A percentile compares a stretch with the other conserved stretches of the same genome.
phyloP scores from a whole-genome alignment of 768 basidiomycete genomes.

The Rhizopogon rudus region DNA sequence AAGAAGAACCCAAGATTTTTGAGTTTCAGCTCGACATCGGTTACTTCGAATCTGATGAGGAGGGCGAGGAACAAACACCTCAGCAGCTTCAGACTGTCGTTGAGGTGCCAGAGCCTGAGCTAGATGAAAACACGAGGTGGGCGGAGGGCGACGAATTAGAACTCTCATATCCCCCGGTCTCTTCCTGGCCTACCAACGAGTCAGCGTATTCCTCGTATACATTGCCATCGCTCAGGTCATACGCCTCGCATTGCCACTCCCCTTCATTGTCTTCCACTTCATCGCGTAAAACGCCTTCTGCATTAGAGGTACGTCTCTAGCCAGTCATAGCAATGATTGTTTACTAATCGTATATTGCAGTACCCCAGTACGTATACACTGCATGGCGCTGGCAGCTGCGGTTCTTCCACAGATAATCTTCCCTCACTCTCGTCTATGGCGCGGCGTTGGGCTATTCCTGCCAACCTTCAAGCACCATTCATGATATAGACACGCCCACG shows the following conservation, averaged over 20 bases:
- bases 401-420: conserved; percentile 27
- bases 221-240: conserved; percentile 24
- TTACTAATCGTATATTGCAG: conserved; percentile 5
- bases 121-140: conserved; percentile 19
- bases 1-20: conserved; percentile 54
- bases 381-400: conserved; percentile 20
- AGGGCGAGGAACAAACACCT: conserved; percentile 11
- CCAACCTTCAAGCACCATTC: conserved; percentile 27
- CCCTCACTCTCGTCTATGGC: conserved; percentile 30
- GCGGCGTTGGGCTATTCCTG: conserved; percentile 33
- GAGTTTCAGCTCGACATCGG: conserved; percentile 57
- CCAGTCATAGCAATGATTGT: background rate
- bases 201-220: conserved; percentile 19
- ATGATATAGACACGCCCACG: conserved; percentile 24
- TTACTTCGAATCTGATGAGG: conserved; percentile 16
- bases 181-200: conserved; percentile 25
- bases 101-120: conserved; percentile 8
- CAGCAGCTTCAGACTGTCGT: conserved; percentile 7
- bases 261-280: conserved; percentile 22
- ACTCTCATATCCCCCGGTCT: conserved; percentile 14
- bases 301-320: conserved; percentile 21
- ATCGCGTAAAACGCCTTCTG: conserved; percentile 16
- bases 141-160: conserved; percentile 14
- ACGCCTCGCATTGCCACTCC: conserved; percentile 22
- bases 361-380: conserved; percentile 21